These are phyloP conservation scores for Scenedesmus sp. DNA, from an alignment of 163 green algal species.

Conservation along the genomic window DNA sequence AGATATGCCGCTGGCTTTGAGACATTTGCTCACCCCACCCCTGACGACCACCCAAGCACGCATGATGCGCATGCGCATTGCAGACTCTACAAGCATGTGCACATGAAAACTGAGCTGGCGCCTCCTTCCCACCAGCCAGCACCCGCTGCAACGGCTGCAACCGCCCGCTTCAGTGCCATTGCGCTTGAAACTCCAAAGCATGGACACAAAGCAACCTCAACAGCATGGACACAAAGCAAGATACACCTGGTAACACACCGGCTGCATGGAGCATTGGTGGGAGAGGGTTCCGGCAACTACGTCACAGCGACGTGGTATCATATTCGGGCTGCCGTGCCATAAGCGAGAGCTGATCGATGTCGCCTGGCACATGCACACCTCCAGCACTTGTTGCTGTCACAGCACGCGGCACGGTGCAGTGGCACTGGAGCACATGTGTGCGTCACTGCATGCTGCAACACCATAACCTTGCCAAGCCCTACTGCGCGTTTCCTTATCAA, in stretches of 20 bases:
- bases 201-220: background rate
- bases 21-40: too few species aligned
- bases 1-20: too few species aligned
- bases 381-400: background rate
- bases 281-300: background rate
- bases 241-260: background rate
- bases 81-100: background rate
- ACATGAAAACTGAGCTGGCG: background rate
- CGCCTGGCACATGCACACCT: background rate
- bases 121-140: background rate
- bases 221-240: background rate
- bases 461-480: background rate
- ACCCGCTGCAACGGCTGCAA: background rate
- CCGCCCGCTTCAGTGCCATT: background rate
- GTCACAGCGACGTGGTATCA: background rate
- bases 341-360: background rate
- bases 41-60: background rate
- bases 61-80: background rate
- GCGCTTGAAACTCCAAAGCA: too few species aligned
- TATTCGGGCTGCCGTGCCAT: background rate
- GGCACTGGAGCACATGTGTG: background rate
- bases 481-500: background rate
- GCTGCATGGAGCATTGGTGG: background rate
- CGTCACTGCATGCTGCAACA: background rate
- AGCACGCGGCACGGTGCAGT: background rate